Percentiles rank a stretch among this genome's conserved stretches.
Evolutionary conservation across 2,329 filamentous ascomycete species (phyloP).

Genomic region (Xylaria polymorpha): DNA sequence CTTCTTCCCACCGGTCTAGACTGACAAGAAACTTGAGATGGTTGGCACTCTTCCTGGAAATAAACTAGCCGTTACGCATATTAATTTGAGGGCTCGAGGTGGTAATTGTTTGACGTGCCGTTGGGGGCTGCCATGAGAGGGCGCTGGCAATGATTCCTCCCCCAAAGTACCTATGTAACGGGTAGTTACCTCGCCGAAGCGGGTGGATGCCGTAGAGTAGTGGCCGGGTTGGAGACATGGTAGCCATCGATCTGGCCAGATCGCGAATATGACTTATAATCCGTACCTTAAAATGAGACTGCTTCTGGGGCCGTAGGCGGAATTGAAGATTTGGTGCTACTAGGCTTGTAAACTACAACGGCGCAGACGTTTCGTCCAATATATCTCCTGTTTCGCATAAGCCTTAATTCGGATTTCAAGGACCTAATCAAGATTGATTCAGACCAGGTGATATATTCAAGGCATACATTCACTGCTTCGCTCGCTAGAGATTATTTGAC

Average conservation of each 20-base stretch:
- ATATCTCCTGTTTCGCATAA: constrained; percentile 7
- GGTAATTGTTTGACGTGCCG: background rate
- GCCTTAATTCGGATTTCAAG: background rate
- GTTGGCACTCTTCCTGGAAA: background rate
- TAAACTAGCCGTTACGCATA: background rate
- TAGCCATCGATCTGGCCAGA: too few relatives aligned
- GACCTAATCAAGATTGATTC: background rate
- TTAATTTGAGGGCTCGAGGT: background rate
- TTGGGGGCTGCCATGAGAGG: background rate
- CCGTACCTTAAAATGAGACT: background rate
- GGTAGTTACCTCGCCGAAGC: too few relatives aligned
- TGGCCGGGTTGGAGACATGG: too few relatives aligned
- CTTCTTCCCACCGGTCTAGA: background rate
- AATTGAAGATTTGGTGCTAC: background rate
- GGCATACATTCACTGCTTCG: background rate
- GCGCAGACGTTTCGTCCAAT: constrained; percentile 6
- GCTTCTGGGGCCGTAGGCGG: background rate
- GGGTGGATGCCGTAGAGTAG: background rate
- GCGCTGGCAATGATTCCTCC: background rate
- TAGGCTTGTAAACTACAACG: background rate
- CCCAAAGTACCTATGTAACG: background rate
- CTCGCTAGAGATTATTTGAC: background rate
- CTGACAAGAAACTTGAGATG: background rate
- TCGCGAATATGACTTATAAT: too few relatives aligned
- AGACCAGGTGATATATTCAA: background rate